These are phyloP conservation scores for Alternaria rosae DNA, from an alignment of 2,329 filamentous ascomycete genomes.

Conservation along the genomic window DNA sequence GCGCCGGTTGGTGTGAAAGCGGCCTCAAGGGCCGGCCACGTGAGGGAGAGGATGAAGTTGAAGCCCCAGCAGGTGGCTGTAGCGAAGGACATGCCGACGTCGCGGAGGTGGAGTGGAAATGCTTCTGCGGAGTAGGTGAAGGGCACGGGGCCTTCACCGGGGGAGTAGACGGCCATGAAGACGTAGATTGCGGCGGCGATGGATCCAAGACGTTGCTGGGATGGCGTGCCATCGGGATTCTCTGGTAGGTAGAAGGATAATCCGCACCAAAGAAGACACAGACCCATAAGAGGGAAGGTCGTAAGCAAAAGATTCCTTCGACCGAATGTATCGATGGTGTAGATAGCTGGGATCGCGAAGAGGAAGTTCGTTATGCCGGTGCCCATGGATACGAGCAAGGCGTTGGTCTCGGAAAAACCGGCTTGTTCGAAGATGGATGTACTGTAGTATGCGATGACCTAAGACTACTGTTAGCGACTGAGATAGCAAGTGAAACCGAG, in stretches of 20 bases:
- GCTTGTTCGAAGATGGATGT: slow-evolving; percentile 43
- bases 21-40: slow-evolving; percentile 60
- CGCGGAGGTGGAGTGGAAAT: slow-evolving; percentile 56
- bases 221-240: slow-evolving; percentile 15
- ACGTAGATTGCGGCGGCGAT: slow-evolving; percentile 39
- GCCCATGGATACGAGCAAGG: slow-evolving; percentile 52
- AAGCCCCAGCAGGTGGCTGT: slow-evolving; percentile 66
- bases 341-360: slow-evolving; percentile 54
- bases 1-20: slow-evolving; percentile 61
- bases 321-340: slow-evolving; percentile 56
- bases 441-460: slow-evolving; percentile 39
- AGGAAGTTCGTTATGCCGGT: slow-evolving; percentile 57
- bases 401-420: slow-evolving; percentile 46
- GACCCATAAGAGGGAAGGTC: slow-evolving; percentile 58
- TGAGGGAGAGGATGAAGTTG: slow-evolving; percentile 62
- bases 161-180: slow-evolving; percentile 55
- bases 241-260: slow-evolving; percentile 38
- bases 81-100: slow-evolving; percentile 52
- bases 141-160: slow-evolving; percentile 40
- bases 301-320: slow-evolving; percentile 54
- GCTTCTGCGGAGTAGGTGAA: slow-evolving; percentile 54
- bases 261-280: slow-evolving; percentile 45
- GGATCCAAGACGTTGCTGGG: slow-evolving; percentile 36
- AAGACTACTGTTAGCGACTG: background rate
- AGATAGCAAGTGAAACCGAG: background rate